phyloP scores from a whole-genome alignment of 225 moss, liverwort and hornwort species.

The Anthoceros angustus region DNA sequence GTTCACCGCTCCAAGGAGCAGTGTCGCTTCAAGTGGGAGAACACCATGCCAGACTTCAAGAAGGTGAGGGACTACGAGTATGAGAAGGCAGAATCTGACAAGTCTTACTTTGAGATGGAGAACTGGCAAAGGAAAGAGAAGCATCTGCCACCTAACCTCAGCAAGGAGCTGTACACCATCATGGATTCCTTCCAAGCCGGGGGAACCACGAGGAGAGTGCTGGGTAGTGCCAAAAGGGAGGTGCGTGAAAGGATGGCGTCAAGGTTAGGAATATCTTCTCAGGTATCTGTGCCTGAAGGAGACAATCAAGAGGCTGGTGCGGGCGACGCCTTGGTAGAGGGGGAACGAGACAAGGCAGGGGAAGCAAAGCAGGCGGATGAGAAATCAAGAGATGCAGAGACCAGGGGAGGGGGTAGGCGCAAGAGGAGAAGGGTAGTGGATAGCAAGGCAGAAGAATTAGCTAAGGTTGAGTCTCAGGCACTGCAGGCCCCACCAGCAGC shows the following conservation, averaged over 20 bases:
- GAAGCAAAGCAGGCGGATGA: slow-evolving; percentile 3
- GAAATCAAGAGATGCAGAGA: not conserved
- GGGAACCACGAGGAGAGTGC: slow-evolving; percentile 7
- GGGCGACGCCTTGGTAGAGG: not conserved
- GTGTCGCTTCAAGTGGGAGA: slow-evolving; percentile 15
- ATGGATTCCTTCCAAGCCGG: slow-evolving; percentile 13
- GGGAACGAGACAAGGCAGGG: not conserved
- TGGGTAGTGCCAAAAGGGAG: slow-evolving; percentile 14
- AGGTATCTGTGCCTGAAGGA: not conserved
- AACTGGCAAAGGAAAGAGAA: slow-evolving; percentile 11
- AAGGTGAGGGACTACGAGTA: slow-evolving; percentile 18
- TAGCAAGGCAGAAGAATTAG: not conserved
- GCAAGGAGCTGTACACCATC: slow-evolving; percentile 11
- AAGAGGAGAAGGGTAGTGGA: slow-evolving; percentile 3
- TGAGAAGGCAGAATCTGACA: slow-evolving; percentile 8
- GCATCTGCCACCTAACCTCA: slow-evolving; percentile 13
- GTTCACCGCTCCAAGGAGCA: slow-evolving; percentile 17
- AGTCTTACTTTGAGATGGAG: slow-evolving; percentile 17
- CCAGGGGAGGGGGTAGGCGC: not conserved
- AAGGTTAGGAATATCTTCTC: not conserved
- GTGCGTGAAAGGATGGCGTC: slow-evolving; percentile 8
- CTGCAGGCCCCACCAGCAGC: not conserved
- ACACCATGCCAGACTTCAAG: slow-evolving; percentile 19
- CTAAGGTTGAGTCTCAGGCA: not conserved
- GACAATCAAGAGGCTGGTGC: slow-evolving; percentile 5